Evolutionary conservation across 768 basidiomycete species (phyloP).

Genomic region (Leucogyrophana mollusca): DNA sequence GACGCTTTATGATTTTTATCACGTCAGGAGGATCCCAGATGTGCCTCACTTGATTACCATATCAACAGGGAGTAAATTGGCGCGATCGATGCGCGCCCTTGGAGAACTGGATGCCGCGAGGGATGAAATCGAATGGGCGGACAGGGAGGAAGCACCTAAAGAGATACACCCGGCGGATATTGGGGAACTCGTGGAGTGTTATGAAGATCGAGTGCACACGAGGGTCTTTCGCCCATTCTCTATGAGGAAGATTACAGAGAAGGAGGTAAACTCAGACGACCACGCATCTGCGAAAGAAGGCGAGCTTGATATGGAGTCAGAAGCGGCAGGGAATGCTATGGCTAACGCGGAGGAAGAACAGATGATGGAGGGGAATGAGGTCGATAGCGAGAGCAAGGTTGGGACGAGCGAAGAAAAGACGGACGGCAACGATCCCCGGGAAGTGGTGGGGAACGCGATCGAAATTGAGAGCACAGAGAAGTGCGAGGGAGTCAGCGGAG

Average conservation of each 20-base stretch:
- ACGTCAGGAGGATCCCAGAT: slow-evolving; percentile 7
- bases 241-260: neutral
- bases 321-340: neutral
- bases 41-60: neutral
- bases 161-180: slow-evolving; percentile 15
- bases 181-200: slow-evolving; percentile 9
- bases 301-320: neutral
- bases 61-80: slow-evolving; percentile 20
- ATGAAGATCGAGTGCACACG: slow-evolving; percentile 7
- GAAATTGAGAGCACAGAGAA: no score
- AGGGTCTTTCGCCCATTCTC: neutral
- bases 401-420: neutral
- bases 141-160: slow-evolving; percentile 20
- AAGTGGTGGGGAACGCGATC: no score
- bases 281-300: neutral
- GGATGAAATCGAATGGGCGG: slow-evolving; percentile 20
- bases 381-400: neutral
- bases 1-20: slow-evolving; percentile 25
- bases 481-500: no score
- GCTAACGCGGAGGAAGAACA: neutral
- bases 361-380: neutral
- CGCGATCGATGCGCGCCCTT: slow-evolving; percentile 4
- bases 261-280: neutral
- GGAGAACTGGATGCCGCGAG: slow-evolving; percentile 16
- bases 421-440: no score